Evolutionary conservation across 2,329 filamentous ascomycete genomes (phyloP).

Genomic region (Malbranchea cinnamomea): DNA sequence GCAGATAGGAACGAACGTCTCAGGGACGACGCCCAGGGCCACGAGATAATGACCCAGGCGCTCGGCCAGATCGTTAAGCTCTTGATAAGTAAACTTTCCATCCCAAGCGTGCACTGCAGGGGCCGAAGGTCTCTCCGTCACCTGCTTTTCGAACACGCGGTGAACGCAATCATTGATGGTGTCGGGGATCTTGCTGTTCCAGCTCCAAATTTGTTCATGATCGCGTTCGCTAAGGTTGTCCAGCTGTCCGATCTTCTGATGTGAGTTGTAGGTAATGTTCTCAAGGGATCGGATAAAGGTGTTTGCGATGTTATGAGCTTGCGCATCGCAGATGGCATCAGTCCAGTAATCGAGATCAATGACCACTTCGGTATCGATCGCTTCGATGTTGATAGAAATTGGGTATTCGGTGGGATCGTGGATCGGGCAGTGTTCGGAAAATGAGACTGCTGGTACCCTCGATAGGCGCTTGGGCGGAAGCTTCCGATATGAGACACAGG

Average conservation of each 20-base stretch:
- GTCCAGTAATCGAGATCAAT: conserved; percentile 31
- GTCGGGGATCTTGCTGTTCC: conserved; percentile 17
- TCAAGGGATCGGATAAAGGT: conserved; percentile 24
- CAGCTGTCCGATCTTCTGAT: conserved; percentile 19
- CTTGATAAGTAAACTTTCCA: conserved; percentile 11
- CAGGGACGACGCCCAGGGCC: conserved; percentile 8
- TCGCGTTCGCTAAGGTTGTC: conserved; percentile 26
- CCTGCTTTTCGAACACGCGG: conserved; percentile 16
- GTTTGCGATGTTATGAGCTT: conserved; percentile 25
- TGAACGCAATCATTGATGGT: conserved; percentile 17
- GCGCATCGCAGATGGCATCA: conserved; percentile 22
- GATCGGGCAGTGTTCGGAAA: conserved; percentile 25
- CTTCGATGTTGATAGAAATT: conserved; percentile 34
- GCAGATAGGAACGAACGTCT: conserved; percentile 9
- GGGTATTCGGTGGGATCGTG: conserved; percentile 36
- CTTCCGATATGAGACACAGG: conserved; percentile 33
- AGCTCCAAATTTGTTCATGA: conserved; percentile 15
- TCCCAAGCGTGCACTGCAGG: conserved; percentile 14
- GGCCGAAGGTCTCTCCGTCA: conserved; percentile 10
- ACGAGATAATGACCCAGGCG: conserved; percentile 8
- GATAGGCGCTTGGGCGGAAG: conserved; percentile 19
- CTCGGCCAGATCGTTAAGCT: conserved; percentile 12
- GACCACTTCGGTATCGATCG: conserved; percentile 24
- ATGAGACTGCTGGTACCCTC: conserved; percentile 18
- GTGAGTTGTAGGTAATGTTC: conserved; percentile 23